These are phyloP conservation scores for Mediolabrus comicus DNA, from an alignment of 108 stramenopile genomes.

Conservation along the genomic window DNA sequence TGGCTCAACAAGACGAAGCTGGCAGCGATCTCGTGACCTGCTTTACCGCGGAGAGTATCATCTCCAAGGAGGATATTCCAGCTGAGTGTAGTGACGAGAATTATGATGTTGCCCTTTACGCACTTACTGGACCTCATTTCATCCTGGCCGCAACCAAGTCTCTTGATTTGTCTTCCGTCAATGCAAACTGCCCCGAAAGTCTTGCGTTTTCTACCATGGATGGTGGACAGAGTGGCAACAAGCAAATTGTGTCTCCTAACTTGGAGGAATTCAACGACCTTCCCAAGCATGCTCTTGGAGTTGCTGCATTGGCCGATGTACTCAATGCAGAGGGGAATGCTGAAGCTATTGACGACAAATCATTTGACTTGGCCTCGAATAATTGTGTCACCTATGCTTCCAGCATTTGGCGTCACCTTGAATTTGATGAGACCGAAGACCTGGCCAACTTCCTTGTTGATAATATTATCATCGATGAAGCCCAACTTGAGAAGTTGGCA, in stretches of 20 bases:
- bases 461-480: conserved; percentile 8
- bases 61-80: background rate
- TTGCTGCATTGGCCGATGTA: background rate
- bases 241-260: background rate
- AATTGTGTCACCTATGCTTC: background rate
- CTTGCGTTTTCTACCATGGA: background rate
- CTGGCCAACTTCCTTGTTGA: conserved; percentile 4
- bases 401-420: background rate
- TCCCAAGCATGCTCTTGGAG: background rate
- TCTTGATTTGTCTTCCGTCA: background rate
- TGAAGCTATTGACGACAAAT: conserved; percentile 1
- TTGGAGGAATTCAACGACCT: background rate
- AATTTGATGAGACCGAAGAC: conserved; percentile 1
- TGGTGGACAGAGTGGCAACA: background rate
- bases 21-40: too few species aligned
- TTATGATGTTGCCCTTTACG: conserved; percentile 5
- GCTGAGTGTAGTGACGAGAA: background rate
- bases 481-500: too few species aligned
- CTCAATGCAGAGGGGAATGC: background rate
- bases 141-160: background rate
- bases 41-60: too few species aligned
- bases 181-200: background rate
- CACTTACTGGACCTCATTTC: background rate
- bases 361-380: background rate
- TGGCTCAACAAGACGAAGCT: too few species aligned